Percentiles rank a stretch among this genome's conserved stretches.
Evolutionary conservation across 345 rosid species (phyloP).

Genomic region (Garcia nutans): DNA sequence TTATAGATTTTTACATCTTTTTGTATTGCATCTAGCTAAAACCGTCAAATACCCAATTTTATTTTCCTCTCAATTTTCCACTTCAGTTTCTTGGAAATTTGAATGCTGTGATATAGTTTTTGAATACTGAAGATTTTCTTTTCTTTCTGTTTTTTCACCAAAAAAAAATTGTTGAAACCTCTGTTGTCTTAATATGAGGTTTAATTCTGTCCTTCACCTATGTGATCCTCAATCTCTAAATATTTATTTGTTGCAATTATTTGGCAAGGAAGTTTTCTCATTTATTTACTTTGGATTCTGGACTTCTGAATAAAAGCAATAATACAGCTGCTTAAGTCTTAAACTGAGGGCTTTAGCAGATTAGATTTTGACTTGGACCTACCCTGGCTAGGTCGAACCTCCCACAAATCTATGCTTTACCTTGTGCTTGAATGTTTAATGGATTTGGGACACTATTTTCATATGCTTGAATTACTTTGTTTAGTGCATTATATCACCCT

Average conservation of each 20-base stretch:
- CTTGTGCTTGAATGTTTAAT: not conserved
- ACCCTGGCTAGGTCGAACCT: not conserved
- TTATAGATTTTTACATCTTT: not conserved
- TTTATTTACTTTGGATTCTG: not conserved
- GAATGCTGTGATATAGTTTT: not conserved
- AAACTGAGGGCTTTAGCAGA: not conserved
- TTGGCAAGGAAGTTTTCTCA: not conserved
- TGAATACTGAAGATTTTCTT: not conserved
- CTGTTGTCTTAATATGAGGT: not conserved
- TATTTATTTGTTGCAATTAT: not conserved
- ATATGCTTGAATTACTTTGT: not conserved
- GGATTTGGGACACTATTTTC: not conserved
- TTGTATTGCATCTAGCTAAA: not conserved
- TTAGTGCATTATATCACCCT: not conserved
- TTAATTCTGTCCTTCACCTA: not conserved
- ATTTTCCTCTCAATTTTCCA: not conserved
- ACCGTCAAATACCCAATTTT: not conserved
- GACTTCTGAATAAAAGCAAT: not conserved
- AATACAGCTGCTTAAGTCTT: not conserved
- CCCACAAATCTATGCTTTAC: not conserved
- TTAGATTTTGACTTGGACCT: not conserved
- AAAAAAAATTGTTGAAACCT: not conserved
- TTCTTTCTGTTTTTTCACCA: not conserved
- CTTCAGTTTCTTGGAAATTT: not conserved
- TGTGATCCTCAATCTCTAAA: not conserved